Percentiles rank a stretch among this genome's conserved stretches.
Evolutionary conservation across 306 rosid genomes (phyloP).

Genomic region (Vicia faba): DNA sequence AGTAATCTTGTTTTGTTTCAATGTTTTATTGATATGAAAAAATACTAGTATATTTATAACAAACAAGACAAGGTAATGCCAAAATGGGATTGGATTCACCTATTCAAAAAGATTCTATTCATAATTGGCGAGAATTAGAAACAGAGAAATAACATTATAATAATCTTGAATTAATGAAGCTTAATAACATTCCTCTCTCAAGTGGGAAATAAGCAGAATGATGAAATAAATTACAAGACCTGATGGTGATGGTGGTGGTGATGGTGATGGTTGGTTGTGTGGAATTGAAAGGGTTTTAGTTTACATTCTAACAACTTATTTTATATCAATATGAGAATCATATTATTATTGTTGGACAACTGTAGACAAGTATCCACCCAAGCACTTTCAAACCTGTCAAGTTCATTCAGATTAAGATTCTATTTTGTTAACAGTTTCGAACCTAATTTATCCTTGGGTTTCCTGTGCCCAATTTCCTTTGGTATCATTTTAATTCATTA

Average conservation of each 20-base stretch:
- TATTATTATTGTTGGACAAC: constrained; percentile 3
- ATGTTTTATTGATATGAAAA: constrained; percentile 30
- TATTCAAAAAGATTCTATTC: constrained; percentile 34
- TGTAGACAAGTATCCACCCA: neutral
- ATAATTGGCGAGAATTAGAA: constrained; percentile 37
- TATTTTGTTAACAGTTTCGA: neutral
- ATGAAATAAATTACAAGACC: too few species aligned
- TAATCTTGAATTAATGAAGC: neutral
- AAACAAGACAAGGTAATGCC: constrained; percentile 32
- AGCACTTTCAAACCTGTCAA: neutral
- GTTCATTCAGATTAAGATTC: neutral
- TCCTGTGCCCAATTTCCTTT: neutral
- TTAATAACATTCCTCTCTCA: constrained; percentile 4
- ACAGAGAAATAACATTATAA: constrained; percentile 28
- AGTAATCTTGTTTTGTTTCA: constrained; percentile 18
- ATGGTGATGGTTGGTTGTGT: too few species aligned
- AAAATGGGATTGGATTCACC: constrained; percentile 40
- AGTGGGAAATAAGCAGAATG: constrained; percentile 37
- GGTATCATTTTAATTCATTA: too few species aligned
- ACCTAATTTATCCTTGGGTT: neutral
- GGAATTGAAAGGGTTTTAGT: too few species aligned
- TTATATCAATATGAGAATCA: neutral
- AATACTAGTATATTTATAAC: constrained; percentile 49
- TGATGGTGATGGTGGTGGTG: too few species aligned
- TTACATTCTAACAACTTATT: constrained; percentile 4